A percentile compares a stretch with the other conserved stretches of the same genome.
phyloP scores from a whole-genome alignment of 169 alveolate genomes.

The Hepatocystis sp. region DNA sequence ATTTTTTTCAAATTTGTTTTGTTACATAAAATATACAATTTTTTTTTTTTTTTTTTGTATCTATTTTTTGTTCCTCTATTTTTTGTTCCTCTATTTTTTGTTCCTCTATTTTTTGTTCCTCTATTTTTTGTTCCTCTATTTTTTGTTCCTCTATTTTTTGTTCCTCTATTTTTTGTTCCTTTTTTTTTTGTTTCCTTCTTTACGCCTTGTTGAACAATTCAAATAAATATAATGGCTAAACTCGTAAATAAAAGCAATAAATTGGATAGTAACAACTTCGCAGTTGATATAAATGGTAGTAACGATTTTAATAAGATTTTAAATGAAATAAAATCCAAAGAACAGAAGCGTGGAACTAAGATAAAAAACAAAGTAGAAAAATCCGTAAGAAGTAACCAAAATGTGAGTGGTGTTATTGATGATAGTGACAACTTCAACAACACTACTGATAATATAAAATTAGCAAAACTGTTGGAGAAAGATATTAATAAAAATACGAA shows the following conservation, averaged over 20 bases:
- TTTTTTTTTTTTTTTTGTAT: no score
- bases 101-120: no score
- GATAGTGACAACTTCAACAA: not conserved
- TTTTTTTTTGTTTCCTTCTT: slow-evolving; percentile 7
- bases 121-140: not conserved
- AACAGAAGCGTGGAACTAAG: slow-evolving; percentile 8
- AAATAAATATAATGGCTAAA: slow-evolving; percentile 21
- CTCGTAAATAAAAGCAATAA: slow-evolving; percentile 12
- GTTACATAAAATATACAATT: no score
- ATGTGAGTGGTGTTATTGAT: slow-evolving; percentile 7
- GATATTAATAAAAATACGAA: slow-evolving; percentile 10
- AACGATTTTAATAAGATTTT: slow-evolving; percentile 43
- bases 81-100: no score
- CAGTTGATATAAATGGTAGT: slow-evolving; percentile 50
- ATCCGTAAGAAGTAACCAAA: slow-evolving; percentile 7
- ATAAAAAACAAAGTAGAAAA: slow-evolving; percentile 8
- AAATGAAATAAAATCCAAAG: slow-evolving; percentile 50
- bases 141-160: not conserved
- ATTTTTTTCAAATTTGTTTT: slow-evolving; percentile 7
- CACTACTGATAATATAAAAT: no score
- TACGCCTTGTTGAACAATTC: not conserved
- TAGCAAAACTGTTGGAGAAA: slow-evolving; percentile 10
- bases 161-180: slow-evolving; percentile 6
- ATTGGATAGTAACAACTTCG: slow-evolving; percentile 17
- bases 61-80: not conserved